These are phyloP conservation scores for Amanita molliuscula DNA, from an alignment of 768 basidiomycete species.

Conservation along the genomic window DNA sequence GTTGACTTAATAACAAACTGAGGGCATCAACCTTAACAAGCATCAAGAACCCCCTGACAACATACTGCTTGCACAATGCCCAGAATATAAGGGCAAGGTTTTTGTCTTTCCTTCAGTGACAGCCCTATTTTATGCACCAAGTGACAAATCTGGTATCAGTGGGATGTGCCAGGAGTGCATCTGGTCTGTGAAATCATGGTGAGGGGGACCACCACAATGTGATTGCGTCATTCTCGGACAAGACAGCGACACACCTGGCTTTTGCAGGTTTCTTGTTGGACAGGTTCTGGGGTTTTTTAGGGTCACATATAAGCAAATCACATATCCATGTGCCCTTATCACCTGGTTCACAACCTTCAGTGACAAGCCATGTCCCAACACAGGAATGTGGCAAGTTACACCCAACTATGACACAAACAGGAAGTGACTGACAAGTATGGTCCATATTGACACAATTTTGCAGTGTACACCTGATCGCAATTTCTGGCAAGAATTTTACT, in stretches of 20 bases:
- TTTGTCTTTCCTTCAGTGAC: slow-evolving; percentile 17
- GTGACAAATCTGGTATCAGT: no score
- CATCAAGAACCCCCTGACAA: slow-evolving; percentile 6
- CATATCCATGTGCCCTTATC: slow-evolving; percentile 18
- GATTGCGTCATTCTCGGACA: slow-evolving; percentile 18
- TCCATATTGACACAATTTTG: slow-evolving; percentile 19
- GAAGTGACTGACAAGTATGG: slow-evolving; percentile 9
- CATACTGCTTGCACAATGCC: slow-evolving; percentile 7
- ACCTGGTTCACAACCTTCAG: slow-evolving; percentile 16
- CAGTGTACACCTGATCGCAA: slow-evolving; percentile 18
- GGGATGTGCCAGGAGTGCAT: slow-evolving; percentile 17
- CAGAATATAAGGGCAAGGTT: slow-evolving; percentile 10
- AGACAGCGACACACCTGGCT: slow-evolving; percentile 13
- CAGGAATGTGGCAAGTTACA: slow-evolving; percentile 21
- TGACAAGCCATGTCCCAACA: slow-evolving; percentile 12
- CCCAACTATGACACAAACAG: slow-evolving; percentile 14
- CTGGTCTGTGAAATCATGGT: slow-evolving; percentile 17
- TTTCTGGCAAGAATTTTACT: slow-evolving; percentile 13
- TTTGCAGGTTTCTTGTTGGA: slow-evolving; percentile 14
- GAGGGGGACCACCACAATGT: slow-evolving; percentile 12
- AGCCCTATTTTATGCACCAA: slow-evolving; percentile 17
- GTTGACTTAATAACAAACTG: no score
- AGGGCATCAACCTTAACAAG: no score
- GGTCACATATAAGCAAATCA: slow-evolving; percentile 9
- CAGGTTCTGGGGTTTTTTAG: slow-evolving; percentile 18